Percentiles rank a stretch among this genome's conserved stretches.
These are phyloP conservation scores for Blastobotrys chiropterorum DNA, from an alignment of 805 yeast species.

Conservation along the genomic window DNA sequence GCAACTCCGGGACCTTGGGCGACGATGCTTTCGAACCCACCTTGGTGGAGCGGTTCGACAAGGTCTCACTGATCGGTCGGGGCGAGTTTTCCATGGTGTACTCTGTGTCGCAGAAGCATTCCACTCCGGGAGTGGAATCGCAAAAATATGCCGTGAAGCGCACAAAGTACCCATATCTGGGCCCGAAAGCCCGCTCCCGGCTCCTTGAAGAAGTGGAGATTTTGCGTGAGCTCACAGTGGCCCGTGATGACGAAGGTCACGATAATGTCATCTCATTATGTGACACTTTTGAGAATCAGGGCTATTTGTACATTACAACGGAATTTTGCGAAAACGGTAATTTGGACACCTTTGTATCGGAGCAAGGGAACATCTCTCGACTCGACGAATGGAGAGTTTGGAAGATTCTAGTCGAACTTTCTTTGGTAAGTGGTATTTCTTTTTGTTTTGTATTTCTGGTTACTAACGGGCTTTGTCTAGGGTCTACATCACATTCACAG, in stretches of 20 bases:
- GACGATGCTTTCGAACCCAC: slow-evolving; percentile 19
- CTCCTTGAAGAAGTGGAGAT: slow-evolving; percentile 73
- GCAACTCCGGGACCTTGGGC: slow-evolving; percentile 10
- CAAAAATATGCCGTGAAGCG: slow-evolving; percentile 78
- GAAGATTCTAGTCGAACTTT: slow-evolving; percentile 85
- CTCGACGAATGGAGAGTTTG: slow-evolving; percentile 96
- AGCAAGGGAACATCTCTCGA: slow-evolving; percentile 66
- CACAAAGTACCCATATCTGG: slow-evolving; percentile 58
- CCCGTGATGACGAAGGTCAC: slow-evolving; percentile 48
- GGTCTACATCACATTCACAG: slow-evolving; percentile 80
- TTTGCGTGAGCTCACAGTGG: slow-evolving; percentile 24
- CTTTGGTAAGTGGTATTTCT: slow-evolving; percentile 32
- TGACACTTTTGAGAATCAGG: slow-evolving; percentile 75
- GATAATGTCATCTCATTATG: slow-evolving; percentile 74
- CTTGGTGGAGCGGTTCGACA: slow-evolving; percentile 48
- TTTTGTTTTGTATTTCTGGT: background rate
- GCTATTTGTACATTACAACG: slow-evolving; percentile 82
- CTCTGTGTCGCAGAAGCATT: slow-evolving; percentile 59
- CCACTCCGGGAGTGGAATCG: slow-evolving; percentile 11
- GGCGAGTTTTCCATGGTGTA: slow-evolving; percentile 92
- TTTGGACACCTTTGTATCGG: slow-evolving; percentile 69
- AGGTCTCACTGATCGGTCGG: slow-evolving; percentile 64
- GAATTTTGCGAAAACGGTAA: slow-evolving; percentile 95
- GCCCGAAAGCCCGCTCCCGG: slow-evolving; percentile 54
- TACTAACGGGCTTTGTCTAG: slow-evolving; percentile 1